Evolutionary conservation across 2,329 filamentous ascomycete species (phyloP), one percentile per base, ranked within the genome.

Genomic region (Cercospora zeae-maydis): DNA sequence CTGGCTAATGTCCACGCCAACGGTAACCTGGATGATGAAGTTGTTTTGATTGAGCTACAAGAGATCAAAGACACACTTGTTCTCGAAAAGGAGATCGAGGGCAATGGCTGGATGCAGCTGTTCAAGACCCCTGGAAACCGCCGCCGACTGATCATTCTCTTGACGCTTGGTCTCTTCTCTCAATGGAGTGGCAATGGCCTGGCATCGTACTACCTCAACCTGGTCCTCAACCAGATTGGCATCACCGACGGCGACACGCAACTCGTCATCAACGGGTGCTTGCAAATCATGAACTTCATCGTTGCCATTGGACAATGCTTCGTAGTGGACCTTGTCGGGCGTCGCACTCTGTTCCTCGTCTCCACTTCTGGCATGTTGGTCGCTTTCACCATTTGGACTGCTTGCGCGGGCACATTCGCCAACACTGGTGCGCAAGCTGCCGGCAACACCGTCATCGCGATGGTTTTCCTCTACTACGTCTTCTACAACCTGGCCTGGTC

Each of bases 271-370:
- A 80, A 80, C 61, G 77, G 76, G 47, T 69, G 73, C 59, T 81
- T 88, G 68, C 86, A 87, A 72, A 87, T 86, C 67, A 84, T 86
- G 66, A 85, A 85, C 60, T 82, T 82, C 6, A 80, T 88, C 49
- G 80, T 84, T 5, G 84, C 86, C 10, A 80, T 85, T 63, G 68
- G 72, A 55, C 66, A 70, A 37, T 73, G 71, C 59, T 73, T 77
- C 63, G 70, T 76, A 52, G 74, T 76, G 37, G 76, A 77, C 52
- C 64, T 67, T 19, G 58, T 77, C 31, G 75, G 75, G 14, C 70
- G 75, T 10, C 70, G 75, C 4, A 71, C 71, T 1, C 66, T 77
- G n/a, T 77, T 75, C 68, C 66, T 77, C 31, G 66, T 70, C 52
- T 76, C 76, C 13, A 77, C 73, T 19, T 63, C 66, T 42, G 77